Percentiles rank a stretch among this genome's conserved stretches.
Conservation (phyloP, 768 basidiomycete species). For the Mycena belliarum region DNA sequence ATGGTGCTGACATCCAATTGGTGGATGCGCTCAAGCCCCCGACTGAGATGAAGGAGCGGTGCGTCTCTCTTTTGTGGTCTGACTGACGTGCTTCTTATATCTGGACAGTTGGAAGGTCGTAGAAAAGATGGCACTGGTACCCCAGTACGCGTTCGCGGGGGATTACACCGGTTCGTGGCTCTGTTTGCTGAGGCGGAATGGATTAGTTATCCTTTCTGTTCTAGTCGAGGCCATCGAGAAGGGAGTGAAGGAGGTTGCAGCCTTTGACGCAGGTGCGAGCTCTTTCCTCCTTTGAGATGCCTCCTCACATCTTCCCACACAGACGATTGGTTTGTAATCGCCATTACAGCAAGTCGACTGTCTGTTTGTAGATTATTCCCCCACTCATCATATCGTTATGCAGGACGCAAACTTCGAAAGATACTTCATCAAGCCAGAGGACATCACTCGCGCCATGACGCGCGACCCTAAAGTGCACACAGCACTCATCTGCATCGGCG, state of each 20-base stretch:
- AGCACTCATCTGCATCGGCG: constrained; percentile 68
- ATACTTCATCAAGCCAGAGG: constrained; percentile 61
- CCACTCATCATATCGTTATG: not conserved
- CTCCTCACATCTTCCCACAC: not conserved
- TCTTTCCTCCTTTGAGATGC: not conserved
- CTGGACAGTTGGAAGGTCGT: constrained; percentile 52
- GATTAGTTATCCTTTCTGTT: constrained; percentile 1
- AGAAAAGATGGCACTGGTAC: constrained; percentile 69
- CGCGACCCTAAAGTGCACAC: constrained; percentile 65
- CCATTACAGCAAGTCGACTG: constrained; percentile 48
- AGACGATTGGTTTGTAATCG: constrained; percentile 76
- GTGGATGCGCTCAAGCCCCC: constrained; percentile 52
- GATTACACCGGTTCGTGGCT: constrained; percentile 55
- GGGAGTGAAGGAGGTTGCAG: constrained; percentile 59
- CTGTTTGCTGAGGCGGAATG: not conserved
- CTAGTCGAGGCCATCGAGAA: constrained; percentile 67
- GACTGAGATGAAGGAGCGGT: constrained; percentile 52
- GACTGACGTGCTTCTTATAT: not conserved
- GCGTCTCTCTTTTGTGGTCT: not conserved
- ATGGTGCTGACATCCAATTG: constrained; percentile 56
- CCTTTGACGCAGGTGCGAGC: constrained; percentile 42
- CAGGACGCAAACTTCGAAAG: constrained; percentile 68
- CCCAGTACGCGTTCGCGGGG: constrained; percentile 69
- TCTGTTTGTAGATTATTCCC: not conserved
- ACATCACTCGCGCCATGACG: constrained; percentile 58